phyloP scores from a whole-genome alignment of 2,329 filamentous ascomycete species.

The Stagonosporopsis rhizophila region DNA sequence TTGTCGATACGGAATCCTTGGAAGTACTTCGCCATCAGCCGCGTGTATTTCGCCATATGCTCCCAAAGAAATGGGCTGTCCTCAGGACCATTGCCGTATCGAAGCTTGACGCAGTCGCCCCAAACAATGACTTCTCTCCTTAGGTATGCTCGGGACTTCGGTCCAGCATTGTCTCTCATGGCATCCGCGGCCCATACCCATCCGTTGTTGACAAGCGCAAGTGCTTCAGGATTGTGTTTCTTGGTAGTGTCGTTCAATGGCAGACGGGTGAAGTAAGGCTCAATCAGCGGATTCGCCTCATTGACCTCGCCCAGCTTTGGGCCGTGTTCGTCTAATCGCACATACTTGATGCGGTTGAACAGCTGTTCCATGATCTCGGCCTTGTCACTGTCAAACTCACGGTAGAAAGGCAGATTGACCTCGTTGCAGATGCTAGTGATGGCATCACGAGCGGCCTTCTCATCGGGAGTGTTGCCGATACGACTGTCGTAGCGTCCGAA shows the following conservation, averaged over 20 bases:
- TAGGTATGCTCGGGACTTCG: slow-evolving; percentile 90
- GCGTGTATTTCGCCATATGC: slow-evolving; percentile 92
- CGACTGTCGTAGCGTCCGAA: slow-evolving; percentile 71
- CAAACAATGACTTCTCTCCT: slow-evolving; percentile 95
- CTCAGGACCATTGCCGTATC: slow-evolving; percentile 79
- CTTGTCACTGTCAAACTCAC: slow-evolving; percentile 87
- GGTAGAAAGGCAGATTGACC: slow-evolving; percentile 86
- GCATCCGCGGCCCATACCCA: slow-evolving; percentile 99
- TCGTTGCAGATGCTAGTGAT: slow-evolving; percentile 73
- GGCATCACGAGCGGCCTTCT: slow-evolving; percentile 61
- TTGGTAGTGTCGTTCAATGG: slow-evolving; percentile 79
- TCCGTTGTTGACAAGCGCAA: slow-evolving; percentile 91
- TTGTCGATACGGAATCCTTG: slow-evolving; percentile 97
- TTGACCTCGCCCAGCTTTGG: slow-evolving; percentile 85
- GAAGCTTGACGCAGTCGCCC: slow-evolving; percentile 97
- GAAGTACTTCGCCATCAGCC: slow-evolving; percentile 93
- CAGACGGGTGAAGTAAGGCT: slow-evolving; percentile 92
- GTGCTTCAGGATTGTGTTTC: slow-evolving; percentile 75
- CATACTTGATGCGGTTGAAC: slow-evolving; percentile 93
- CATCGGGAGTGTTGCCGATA: slow-evolving; percentile 58
- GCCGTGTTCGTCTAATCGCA: slow-evolving; percentile 89
- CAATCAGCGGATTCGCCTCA: slow-evolving; percentile 79
- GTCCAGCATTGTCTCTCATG: slow-evolving; percentile 89
- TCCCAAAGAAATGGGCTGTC: slow-evolving; percentile 96
- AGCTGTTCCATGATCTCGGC: slow-evolving; percentile 87